These are phyloP conservation scores for Aspergillus sparsus DNA, from an alignment of 495 filamentous ascomycete species.

Conservation along the genomic window DNA sequence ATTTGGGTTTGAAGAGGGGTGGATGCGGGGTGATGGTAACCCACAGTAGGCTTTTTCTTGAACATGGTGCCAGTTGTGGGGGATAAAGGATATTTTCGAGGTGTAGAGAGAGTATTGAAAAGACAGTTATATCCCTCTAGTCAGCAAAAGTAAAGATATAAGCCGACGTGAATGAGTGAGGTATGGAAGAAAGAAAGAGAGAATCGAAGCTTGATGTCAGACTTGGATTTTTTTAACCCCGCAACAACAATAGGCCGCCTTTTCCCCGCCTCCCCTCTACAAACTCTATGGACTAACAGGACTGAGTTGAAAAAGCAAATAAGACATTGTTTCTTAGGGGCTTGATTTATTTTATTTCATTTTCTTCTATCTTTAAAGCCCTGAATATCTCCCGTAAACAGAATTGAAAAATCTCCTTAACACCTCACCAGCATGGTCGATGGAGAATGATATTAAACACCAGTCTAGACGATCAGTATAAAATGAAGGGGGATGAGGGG, in stretches of 20 bases:
- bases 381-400: too few relatives aligned
- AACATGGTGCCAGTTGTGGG: conserved; percentile 54
- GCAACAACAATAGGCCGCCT: conserved; percentile 31
- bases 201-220: conserved; percentile 11
- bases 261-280: conserved; percentile 3
- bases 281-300: neutral
- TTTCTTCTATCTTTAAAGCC: too few relatives aligned
- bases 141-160: neutral
- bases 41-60: conserved; percentile 76
- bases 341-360: too few relatives aligned
- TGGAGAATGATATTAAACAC: too few relatives aligned
- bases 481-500: too few relatives aligned
- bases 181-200: neutral
- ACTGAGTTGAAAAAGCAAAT: neutral
- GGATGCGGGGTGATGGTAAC: conserved; percentile 34
- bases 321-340: too few relatives aligned
- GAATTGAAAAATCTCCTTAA: too few relatives aligned
- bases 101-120: neutral
- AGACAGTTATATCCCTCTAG: neutral
- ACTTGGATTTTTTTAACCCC: conserved; percentile 20
- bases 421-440: too few relatives aligned
- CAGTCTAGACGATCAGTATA: too few relatives aligned
- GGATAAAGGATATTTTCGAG: neutral
- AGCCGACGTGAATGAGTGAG: neutral
- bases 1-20: conserved; percentile 12